Evolutionary conservation across 2,329 filamentous ascomycete genomes (phyloP).

Genomic region (Alternaria viburni): DNA sequence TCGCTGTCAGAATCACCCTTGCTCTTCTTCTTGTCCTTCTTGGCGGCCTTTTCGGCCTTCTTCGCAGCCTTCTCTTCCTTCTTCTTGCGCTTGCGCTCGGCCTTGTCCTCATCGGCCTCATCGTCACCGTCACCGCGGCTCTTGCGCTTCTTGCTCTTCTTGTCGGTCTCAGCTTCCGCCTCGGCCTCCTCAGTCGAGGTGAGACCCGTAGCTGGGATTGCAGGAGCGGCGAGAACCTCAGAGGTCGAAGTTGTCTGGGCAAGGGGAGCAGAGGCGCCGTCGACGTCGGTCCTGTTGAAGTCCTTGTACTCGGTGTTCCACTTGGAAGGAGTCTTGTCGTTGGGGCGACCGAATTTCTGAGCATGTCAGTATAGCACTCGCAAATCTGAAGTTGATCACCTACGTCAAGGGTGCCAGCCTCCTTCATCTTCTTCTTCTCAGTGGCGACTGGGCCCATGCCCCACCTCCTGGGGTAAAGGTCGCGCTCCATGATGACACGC

Average conservation of each 20-base stretch:
- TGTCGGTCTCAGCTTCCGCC: constrained; percentile 42
- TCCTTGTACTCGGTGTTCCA: constrained; percentile 96
- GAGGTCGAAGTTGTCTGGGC: constrained; percentile 42
- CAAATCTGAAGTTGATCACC: constrained; percentile 32
- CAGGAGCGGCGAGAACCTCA: constrained; percentile 47
- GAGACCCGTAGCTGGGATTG: constrained; percentile 42
- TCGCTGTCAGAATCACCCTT: constrained; percentile 38
- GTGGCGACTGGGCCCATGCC: constrained; percentile 89
- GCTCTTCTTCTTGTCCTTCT: constrained; percentile 43
- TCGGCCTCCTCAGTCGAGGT: constrained; percentile 47
- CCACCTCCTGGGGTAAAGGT: constrained; percentile 96
- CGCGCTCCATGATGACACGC: constrained; percentile 99
- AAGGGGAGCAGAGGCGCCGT: constrained; percentile 30
- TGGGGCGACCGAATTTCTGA: constrained; percentile 87
- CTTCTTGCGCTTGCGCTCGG: constrained; percentile 68
- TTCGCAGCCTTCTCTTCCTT: constrained; percentile 67
- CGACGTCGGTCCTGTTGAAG: constrained; percentile 52
- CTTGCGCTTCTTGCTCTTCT: constrained; percentile 55
- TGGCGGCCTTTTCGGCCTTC: constrained; percentile 36
- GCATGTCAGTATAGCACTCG: constrained; percentile 40
- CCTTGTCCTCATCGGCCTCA: constrained; percentile 55
- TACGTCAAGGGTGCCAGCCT: constrained; percentile 91
- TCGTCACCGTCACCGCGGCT: constrained; percentile 56
- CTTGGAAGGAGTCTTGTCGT: constrained; percentile 90
- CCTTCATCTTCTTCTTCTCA: constrained; percentile 99